Percentiles rank a stretch among this genome's conserved stretches.
Evolutionary conservation across 1,284 basidiomycete genomes (phyloP).

Genomic region (Boletellus dicymbophilus): DNA sequence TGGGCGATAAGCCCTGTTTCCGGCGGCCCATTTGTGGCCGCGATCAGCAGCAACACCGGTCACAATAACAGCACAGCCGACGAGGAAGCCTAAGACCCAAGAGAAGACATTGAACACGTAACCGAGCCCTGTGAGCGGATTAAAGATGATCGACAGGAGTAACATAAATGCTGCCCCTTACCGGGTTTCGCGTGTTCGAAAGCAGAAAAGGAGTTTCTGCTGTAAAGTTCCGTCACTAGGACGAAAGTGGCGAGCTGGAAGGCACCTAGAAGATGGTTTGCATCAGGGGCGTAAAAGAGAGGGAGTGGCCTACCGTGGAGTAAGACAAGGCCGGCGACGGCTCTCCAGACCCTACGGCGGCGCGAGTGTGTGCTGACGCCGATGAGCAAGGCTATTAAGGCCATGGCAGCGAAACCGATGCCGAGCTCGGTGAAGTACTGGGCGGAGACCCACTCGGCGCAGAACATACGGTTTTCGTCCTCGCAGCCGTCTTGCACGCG

Average conservation of each 20-base stretch:
- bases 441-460: slow-evolving; percentile 70
- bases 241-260: slow-evolving; percentile 64
- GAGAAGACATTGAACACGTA: slow-evolving; percentile 60
- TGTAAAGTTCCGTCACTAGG: slow-evolving; percentile 65
- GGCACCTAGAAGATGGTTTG: slow-evolving; percentile 39
- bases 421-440: slow-evolving; percentile 63
- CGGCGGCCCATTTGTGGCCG: slow-evolving; percentile 75
- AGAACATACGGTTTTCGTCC: slow-evolving; percentile 58
- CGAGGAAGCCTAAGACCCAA: slow-evolving; percentile 59
- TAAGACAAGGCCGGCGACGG: slow-evolving; percentile 60
- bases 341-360: slow-evolving; percentile 73
- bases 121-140: slow-evolving; percentile 45
- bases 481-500: slow-evolving; percentile 64
- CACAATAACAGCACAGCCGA: slow-evolving; percentile 53
- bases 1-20: slow-evolving; percentile 64
- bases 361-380: slow-evolving; percentile 73
- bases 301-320: slow-evolving; percentile 52
- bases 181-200: slow-evolving; percentile 64
- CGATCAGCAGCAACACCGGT: slow-evolving; percentile 69
- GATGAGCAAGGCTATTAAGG: slow-evolving; percentile 59
- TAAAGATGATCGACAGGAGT: background rate
- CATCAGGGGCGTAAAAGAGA: background rate
- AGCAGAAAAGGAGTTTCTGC: slow-evolving; percentile 43
- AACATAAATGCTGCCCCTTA: slow-evolving; percentile 36
- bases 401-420: slow-evolving; percentile 60